phyloP scores from a whole-genome alignment of 371 early-diverging fungal genomes.

The Syncephalastrum racemosum region DNA sequence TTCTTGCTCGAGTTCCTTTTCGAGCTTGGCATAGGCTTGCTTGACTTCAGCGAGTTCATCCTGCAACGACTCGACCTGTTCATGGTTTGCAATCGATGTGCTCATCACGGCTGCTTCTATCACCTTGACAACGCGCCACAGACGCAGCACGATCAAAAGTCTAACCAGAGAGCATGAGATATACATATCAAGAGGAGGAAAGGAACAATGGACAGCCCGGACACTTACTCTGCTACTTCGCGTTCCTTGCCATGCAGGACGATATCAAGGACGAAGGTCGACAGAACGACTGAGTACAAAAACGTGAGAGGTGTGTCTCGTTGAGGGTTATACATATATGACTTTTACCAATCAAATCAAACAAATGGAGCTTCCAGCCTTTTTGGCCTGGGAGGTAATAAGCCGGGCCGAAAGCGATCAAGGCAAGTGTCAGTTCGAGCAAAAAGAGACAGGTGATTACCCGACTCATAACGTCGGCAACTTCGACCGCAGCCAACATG shows the following conservation, averaged over 20 bases:
- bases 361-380: constrained; percentile 48
- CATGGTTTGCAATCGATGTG: constrained; percentile 30
- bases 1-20: constrained; percentile 25
- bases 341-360: constrained; percentile 40
- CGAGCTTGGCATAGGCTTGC: constrained; percentile 22
- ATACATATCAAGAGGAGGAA: neutral
- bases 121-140: constrained; percentile 51
- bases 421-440: constrained; percentile 30
- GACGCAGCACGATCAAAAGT: constrained; percentile 45
- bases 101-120: constrained; percentile 44
- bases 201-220: neutral
- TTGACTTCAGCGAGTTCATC: constrained; percentile 15
- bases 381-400: constrained; percentile 42
- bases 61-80: constrained; percentile 21
- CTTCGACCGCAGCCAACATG: constrained; percentile 25
- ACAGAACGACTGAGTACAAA: constrained; percentile 29
- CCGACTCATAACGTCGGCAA: constrained; percentile 33
- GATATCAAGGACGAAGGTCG: constrained; percentile 45
- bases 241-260: constrained; percentile 48
- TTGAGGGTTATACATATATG: neutral
- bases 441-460: constrained; percentile 38
- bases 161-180: constrained; percentile 11
- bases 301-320: neutral
- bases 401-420: constrained; percentile 44
- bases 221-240: constrained; percentile 45